Evolutionary conservation across 148 eudicot genomes (phyloP).

Genomic region (Rheum nobile): DNA sequence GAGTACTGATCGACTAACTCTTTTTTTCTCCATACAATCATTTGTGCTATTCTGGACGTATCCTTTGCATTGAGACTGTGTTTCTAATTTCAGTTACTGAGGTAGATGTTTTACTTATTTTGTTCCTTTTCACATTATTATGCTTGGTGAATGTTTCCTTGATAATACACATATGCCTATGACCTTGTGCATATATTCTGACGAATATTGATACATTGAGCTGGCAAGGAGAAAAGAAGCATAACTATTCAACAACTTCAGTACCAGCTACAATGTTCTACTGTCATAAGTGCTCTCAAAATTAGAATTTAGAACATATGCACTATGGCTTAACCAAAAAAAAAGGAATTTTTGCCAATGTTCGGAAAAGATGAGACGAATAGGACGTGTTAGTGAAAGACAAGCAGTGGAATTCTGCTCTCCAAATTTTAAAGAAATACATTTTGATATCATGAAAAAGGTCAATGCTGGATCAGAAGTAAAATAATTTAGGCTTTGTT

Average conservation of each 20-base stretch:
- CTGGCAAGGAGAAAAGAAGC: slow-evolving; percentile 3
- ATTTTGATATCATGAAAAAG: too few relatives aligned
- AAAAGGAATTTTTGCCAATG: too few relatives aligned
- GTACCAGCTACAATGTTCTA: neutral
- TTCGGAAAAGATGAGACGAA: too few relatives aligned
- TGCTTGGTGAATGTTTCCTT: slow-evolving; percentile 32
- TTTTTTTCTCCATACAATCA: slow-evolving; percentile 57
- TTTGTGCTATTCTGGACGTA: slow-evolving; percentile 99
- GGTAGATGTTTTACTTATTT: neutral
- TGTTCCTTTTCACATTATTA: too few relatives aligned
- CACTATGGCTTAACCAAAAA: too few relatives aligned
- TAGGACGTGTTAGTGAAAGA: too few relatives aligned
- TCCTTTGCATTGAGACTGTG: slow-evolving; percentile 23
- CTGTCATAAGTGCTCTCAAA: neutral
- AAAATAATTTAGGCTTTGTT: too few relatives aligned
- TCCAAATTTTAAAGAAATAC: too few relatives aligned
- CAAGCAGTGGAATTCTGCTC: too few relatives aligned
- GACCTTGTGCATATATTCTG: slow-evolving; percentile 87
- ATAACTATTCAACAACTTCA: neutral
- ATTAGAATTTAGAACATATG: neutral
- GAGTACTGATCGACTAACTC: neutral
- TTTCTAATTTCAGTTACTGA: neutral
- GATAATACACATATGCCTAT: slow-evolving; percentile 62
- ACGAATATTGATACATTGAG: slow-evolving; percentile 8
- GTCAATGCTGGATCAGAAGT: too few relatives aligned